Evolutionary conservation across 257 asterid species (phyloP).

Genomic region (Echium plantagineum): DNA sequence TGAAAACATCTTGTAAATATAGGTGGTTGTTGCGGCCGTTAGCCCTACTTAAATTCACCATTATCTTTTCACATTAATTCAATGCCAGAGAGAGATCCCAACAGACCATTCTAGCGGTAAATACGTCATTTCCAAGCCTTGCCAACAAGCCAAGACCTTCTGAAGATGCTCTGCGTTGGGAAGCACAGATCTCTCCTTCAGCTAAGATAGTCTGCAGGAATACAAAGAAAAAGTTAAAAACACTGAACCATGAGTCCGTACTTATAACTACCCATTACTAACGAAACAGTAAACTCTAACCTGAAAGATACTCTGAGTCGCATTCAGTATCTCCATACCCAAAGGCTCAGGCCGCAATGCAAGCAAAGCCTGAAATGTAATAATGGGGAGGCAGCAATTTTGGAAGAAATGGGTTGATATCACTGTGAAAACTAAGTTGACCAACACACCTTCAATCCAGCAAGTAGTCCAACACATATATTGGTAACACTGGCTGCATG

Average conservation of each 20-base stretch:
- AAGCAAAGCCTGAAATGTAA: slow-evolving; percentile 58
- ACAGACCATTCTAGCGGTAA: slow-evolving; percentile 94
- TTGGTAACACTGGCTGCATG: slow-evolving; percentile 72
- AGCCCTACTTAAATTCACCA: not conserved
- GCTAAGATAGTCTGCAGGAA: slow-evolving; percentile 68
- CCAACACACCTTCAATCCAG: slow-evolving; percentile 77
- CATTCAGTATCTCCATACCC: slow-evolving; percentile 58
- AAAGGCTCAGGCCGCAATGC: slow-evolving; percentile 82
- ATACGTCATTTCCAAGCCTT: slow-evolving; percentile 88
- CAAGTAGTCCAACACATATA: slow-evolving; percentile 88
- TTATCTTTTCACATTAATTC: not conserved
- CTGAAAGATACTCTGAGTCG: slow-evolving; percentile 93
- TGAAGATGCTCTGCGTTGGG: slow-evolving; percentile 91
- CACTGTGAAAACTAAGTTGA: slow-evolving; percentile 10
- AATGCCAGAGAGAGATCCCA: slow-evolving; percentile 8
- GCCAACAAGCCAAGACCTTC: slow-evolving; percentile 99
- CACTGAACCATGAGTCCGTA: slow-evolving; percentile 6
- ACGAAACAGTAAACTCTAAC: slow-evolving; percentile 27
- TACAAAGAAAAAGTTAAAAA: slow-evolving; percentile 17
- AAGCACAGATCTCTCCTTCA: slow-evolving; percentile 92
- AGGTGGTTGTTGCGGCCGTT: too few species aligned
- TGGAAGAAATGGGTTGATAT: slow-evolving; percentile 6
- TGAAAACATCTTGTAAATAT: too few species aligned
- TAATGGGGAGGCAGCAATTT: slow-evolving; percentile 17
- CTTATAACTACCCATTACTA: slow-evolving; percentile 8